phyloP scores from a whole-genome alignment of 75 land plant species.

The Cryptomeria japonica region DNA sequence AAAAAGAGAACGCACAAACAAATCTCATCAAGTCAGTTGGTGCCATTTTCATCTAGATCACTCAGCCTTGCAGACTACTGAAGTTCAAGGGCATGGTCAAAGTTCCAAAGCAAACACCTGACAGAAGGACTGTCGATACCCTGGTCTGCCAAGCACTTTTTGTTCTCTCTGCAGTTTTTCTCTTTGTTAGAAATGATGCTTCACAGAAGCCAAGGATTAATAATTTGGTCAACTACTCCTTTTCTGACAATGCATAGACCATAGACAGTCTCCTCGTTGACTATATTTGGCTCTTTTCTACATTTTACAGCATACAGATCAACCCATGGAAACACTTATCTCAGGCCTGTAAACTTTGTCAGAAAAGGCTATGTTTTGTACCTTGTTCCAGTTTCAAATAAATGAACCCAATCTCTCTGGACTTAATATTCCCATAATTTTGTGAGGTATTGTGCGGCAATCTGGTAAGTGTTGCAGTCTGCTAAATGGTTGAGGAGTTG shows the following conservation, averaged over 20 bases:
- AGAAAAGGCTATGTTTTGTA: no score
- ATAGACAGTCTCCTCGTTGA: not conserved
- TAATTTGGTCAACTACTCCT: conserved; percentile 68
- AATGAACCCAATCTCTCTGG: no score
- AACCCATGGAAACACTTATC: no score
- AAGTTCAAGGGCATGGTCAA: conserved; percentile 82
- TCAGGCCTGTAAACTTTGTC: no score
- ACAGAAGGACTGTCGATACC: conserved; percentile 79
- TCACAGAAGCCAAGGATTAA: conserved; percentile 51
- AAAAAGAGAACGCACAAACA: conserved; percentile 17
- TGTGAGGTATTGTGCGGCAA: no score
- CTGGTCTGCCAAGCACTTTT: conserved; percentile 75
- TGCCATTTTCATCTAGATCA: conserved; percentile 25
- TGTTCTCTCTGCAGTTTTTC: conserved; percentile 81
- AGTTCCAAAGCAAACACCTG: conserved; percentile 88
- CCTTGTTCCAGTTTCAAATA: no score
- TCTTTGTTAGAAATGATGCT: conserved; percentile 51
- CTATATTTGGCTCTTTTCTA: no score
- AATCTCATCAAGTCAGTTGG: conserved; percentile 28
- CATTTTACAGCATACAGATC: no score
- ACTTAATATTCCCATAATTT: no score
- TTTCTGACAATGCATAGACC: conserved; percentile 81
- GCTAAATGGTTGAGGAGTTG: no score
- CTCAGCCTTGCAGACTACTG: conserved; percentile 46
- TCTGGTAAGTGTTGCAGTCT: no score